Evolutionary conservation across 2,329 filamentous ascomycete genomes (phyloP), one percentile per base, ranked within the genome.

Genomic region (Aureobasidium mangrovei): DNA sequence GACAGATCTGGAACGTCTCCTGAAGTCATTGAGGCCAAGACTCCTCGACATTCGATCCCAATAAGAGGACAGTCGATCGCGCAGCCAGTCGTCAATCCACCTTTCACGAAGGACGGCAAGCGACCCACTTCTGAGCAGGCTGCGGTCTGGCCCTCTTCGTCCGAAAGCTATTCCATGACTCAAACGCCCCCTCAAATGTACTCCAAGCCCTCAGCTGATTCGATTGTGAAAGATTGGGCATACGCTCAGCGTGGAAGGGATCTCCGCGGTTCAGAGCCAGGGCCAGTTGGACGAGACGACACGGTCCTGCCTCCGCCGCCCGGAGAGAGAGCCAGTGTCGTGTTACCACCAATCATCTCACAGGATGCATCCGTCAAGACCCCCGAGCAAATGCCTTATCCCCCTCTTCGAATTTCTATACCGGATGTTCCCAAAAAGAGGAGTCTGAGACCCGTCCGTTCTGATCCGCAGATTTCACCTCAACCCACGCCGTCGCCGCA

Each of bases 171-270:
- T n/a, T 54, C 52, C 7, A 40, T 54, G 41, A 43, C 35, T 27
- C 41, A 46, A n/a, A 54, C 52, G n/a, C 52, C 52, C 7, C 52
- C 52, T 32, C 32, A 46, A n/a, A 42, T 41, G 43, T 47, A 54
- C 36, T 36, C 41, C 9, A 38, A 41, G n/a, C 2, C 41, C 7
- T 40, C 42, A 3, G 18, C n/a, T 4, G 29, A 31, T 6, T 41
- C 52, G 41, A 28, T 12, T 2, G 24, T 12, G 2, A 44, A 43
- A 10, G 52, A 54, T 12, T 54, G 52, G 52, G 52, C 52, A 18
- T 54, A 54, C 10, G 28, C 29, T 4, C 33, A 18, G 26, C 33
- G 35, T 1, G 33, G 52, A 4, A 42, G 43, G 12, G 42, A 46
- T 3, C 42, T 47, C 5, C 35, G 52, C 7, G 40, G 40, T 7